Evolutionary conservation across 2,329 filamentous ascomycete species (phyloP).

Genomic region (Xylaria sp.): DNA sequence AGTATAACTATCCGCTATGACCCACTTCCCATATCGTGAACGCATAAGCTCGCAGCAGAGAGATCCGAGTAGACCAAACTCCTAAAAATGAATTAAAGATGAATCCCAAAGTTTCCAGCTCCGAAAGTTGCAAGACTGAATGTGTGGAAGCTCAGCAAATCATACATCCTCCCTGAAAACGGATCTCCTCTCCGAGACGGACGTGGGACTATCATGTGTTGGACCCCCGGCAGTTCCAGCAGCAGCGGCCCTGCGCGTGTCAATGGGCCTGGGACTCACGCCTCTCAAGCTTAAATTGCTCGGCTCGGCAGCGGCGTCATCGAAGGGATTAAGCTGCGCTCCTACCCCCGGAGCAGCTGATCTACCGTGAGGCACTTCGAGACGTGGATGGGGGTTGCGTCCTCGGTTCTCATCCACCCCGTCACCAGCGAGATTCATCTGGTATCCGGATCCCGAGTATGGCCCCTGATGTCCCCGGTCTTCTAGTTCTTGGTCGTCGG

Average conservation of each 20-base stretch:
- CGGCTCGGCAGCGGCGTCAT: slow-evolving; percentile 70
- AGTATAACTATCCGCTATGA: background rate
- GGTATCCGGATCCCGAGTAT: slow-evolving; percentile 55
- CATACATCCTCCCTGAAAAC: slow-evolving; percentile 48
- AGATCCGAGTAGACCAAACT: background rate
- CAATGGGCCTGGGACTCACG: slow-evolving; percentile 78
- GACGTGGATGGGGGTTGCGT: slow-evolving; percentile 57
- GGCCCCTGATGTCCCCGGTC: slow-evolving; percentile 46
- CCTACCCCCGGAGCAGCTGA: slow-evolving; percentile 54
- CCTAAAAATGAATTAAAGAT: background rate
- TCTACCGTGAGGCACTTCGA: slow-evolving; percentile 48
- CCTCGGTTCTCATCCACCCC: slow-evolving; percentile 53
- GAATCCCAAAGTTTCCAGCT: background rate
- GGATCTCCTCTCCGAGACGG: slow-evolving; percentile 44
- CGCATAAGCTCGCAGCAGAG: background rate
- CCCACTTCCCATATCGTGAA: background rate
- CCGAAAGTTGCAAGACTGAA: background rate
- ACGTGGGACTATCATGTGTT: slow-evolving; percentile 46
- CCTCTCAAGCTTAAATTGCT: slow-evolving; percentile 73
- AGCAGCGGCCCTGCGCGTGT: slow-evolving; percentile 51
- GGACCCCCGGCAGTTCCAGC: slow-evolving; percentile 26
- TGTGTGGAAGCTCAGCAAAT: background rate
- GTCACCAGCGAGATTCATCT: slow-evolving; percentile 57
- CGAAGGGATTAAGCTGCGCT: slow-evolving; percentile 72
- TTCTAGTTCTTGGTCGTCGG: slow-evolving; percentile 79